phyloP scores from a whole-genome alignment of 139 green algal genomes.

The Picochlorum costavermella region DNA sequence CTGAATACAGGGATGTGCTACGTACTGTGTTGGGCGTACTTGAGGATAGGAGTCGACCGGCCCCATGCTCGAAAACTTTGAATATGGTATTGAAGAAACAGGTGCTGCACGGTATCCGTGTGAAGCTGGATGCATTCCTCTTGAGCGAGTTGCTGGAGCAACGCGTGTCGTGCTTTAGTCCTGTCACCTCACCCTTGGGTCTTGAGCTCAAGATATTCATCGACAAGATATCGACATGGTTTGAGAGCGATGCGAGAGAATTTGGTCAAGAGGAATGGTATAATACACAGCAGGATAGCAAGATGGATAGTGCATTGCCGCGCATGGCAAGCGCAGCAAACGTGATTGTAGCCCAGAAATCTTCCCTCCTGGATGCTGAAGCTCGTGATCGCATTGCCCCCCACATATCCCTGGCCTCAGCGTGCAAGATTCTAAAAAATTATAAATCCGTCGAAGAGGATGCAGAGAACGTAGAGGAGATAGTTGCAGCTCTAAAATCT shows the following conservation, averaged over 20 bases:
- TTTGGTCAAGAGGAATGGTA: background rate
- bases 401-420: constrained; percentile 32
- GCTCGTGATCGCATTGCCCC: constrained; percentile 36
- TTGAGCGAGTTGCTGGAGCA: background rate
- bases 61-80: background rate
- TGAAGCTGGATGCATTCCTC: background rate
- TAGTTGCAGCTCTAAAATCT: constrained; percentile 8
- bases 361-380: constrained; percentile 37
- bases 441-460: constrained; percentile 21
- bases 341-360: constrained; percentile 84
- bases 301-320: background rate
- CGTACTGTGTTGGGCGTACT: background rate
- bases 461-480: constrained; percentile 17
- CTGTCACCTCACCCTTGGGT: background rate
- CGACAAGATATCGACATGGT: constrained; percentile 1
- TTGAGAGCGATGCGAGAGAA: background rate
- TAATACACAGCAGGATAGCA: background rate
- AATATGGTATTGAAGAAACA: background rate
- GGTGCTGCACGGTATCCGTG: background rate
- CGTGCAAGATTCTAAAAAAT: constrained; percentile 51
- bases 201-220: constrained; percentile 1
- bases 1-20: background rate
- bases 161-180: background rate
- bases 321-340: constrained; percentile 42
- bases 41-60: background rate